phyloP scores from a whole-genome alignment of 1,284 basidiomycete genomes.

The Marasmius sp. region DNA sequence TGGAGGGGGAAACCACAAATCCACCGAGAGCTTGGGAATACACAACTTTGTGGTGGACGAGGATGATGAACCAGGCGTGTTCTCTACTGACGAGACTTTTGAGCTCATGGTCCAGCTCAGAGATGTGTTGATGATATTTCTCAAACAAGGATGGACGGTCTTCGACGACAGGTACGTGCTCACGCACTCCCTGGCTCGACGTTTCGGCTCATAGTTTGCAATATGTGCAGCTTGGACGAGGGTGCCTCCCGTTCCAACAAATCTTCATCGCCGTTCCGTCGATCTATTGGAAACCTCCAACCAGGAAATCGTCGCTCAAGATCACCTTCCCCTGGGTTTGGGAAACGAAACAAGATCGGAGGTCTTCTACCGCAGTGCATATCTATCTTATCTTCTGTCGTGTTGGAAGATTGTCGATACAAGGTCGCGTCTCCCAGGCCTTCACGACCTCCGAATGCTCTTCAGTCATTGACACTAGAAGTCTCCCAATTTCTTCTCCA shows the following conservation, averaged over 20 bases:
- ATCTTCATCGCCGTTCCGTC: slow-evolving; percentile 42
- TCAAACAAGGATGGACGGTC: slow-evolving; percentile 58
- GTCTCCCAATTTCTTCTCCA: slow-evolving; percentile 61
- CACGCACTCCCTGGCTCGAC: neutral
- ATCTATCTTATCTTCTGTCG: slow-evolving; percentile 58
- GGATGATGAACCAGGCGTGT: slow-evolving; percentile 38
- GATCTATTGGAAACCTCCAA: slow-evolving; percentile 41
- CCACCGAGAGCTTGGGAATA: slow-evolving; percentile 8
- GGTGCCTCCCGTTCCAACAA: slow-evolving; percentile 14
- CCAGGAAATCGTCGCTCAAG: slow-evolving; percentile 39
- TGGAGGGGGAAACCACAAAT: slow-evolving; percentile 25
- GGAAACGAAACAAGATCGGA: slow-evolving; percentile 31
- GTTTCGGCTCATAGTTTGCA: neutral
- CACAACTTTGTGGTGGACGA: slow-evolving; percentile 34
- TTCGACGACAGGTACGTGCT: slow-evolving; percentile 46
- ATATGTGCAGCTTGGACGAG: too few species aligned
- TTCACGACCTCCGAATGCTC: slow-evolving; percentile 59
- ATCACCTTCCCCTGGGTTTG: slow-evolving; percentile 47
- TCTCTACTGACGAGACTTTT: slow-evolving; percentile 61
- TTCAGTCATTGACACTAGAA: slow-evolving; percentile 64
- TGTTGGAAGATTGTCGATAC: slow-evolving; percentile 70
- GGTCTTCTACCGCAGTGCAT: slow-evolving; percentile 60
- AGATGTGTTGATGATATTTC: slow-evolving; percentile 57
- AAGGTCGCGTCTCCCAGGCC: slow-evolving; percentile 54
- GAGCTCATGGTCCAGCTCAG: slow-evolving; percentile 61